Evolutionary conservation across 1,284 basidiomycete species (phyloP).

Genomic region (Ganoderma boninense): DNA sequence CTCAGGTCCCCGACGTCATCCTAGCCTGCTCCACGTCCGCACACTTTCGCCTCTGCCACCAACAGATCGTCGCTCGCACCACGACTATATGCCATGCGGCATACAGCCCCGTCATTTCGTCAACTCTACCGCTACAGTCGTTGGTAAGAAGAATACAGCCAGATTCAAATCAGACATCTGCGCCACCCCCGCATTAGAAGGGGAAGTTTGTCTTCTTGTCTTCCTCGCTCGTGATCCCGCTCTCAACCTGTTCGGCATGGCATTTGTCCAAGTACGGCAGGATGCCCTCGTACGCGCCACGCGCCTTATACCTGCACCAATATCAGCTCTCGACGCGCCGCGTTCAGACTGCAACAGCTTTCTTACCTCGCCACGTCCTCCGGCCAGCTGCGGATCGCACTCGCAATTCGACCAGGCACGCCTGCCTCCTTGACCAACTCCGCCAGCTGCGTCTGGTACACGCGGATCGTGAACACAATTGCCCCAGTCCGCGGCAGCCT

Average conservation of each 20-base stretch:
- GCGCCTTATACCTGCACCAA: constrained; percentile 62
- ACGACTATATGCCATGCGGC: not conserved
- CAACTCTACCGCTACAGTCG: not conserved
- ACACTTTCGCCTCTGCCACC: constrained; percentile 1
- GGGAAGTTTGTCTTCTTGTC: constrained; percentile 30
- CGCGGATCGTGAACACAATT: constrained; percentile 81
- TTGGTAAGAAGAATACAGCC: not conserved
- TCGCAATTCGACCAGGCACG: constrained; percentile 72
- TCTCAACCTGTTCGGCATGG: constrained; percentile 48
- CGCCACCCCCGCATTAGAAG: constrained; percentile 23
- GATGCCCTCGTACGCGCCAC: constrained; percentile 55
- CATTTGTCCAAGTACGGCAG: constrained; percentile 57
- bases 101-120: not conserved
- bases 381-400: constrained; percentile 75
- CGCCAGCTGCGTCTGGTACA: constrained; percentile 71
- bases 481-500: constrained; percentile 73
- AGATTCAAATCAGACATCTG: not conserved
- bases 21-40: not conserved
- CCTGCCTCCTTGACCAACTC: constrained; percentile 68
- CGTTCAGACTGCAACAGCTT: not conserved
- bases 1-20: not conserved
- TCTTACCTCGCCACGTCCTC: constrained; percentile 62
- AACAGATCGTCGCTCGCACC: constrained; percentile 1
- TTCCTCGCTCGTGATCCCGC: constrained; percentile 26
- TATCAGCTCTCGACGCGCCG: not conserved